phyloP scores from a whole-genome alignment of 73 alveolate species.

The Paramecium tetraurelia region DNA sequence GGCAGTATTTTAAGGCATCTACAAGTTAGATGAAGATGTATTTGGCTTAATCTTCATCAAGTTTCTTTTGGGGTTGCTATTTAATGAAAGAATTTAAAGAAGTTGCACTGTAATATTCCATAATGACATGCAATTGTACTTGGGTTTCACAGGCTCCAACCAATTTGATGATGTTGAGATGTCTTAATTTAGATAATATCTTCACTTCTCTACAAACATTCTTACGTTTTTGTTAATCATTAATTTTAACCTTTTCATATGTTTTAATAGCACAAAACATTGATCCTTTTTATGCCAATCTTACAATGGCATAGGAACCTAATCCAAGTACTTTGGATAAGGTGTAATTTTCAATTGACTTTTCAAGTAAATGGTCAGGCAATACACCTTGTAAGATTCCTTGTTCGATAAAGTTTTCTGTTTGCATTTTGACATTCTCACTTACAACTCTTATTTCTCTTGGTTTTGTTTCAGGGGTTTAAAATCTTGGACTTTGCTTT shows the following conservation, averaged over 20 bases:
- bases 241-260: conserved; percentile 63
- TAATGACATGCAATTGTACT: conserved; percentile 74
- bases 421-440: neutral
- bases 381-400: neutral
- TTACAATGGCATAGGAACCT: conserved; percentile 83
- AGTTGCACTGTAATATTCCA: conserved; percentile 84
- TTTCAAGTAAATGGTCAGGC: neutral
- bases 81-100: conserved; percentile 79
- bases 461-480: neutral
- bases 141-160: conserved; percentile 78
- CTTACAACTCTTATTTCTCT: neutral
- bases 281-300: conserved; percentile 53
- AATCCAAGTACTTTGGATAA: conserved; percentile 58
- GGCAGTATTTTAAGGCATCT: conserved; percentile 84
- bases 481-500: neutral
- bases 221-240: conserved; percentile 63
- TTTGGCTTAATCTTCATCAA: conserved; percentile 80
- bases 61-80: conserved; percentile 65
- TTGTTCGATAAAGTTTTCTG: neutral
- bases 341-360: neutral
- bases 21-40: conserved; percentile 75
- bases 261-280: conserved; percentile 62
- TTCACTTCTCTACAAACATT: conserved; percentile 67
- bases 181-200: conserved; percentile 70
- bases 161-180: conserved; percentile 79